These are phyloP conservation scores for Ambrosia artemisiifolia DNA, from an alignment of 129 eudicot genomes.

Conservation along the genomic window DNA sequence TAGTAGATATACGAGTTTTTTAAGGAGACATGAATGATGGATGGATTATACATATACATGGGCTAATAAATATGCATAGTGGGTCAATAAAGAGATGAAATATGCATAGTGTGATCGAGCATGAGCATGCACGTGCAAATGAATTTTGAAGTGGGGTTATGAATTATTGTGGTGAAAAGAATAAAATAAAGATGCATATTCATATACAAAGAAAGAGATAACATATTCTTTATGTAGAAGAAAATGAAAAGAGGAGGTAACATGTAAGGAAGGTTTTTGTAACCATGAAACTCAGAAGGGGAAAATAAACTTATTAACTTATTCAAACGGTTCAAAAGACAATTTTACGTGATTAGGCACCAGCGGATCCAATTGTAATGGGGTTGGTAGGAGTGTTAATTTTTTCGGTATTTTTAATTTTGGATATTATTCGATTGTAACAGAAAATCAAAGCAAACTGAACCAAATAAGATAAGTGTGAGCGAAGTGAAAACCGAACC, in stretches of 20 bases:
- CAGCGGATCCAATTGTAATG: too few relatives aligned
- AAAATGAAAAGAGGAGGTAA: conserved; percentile 6
- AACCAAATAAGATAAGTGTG: too few relatives aligned
- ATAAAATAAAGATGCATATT: conserved; percentile 32
- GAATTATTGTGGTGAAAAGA: conserved; percentile 31
- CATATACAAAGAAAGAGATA: conserved; percentile 12
- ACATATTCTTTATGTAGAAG: conserved; percentile 11
- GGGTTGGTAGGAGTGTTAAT: too few relatives aligned
- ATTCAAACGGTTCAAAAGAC: too few relatives aligned
- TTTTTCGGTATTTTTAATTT: too few relatives aligned
- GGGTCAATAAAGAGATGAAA: too few relatives aligned
- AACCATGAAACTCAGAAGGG: background rate
- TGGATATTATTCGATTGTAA: too few relatives aligned
- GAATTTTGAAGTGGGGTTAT: conserved; percentile 22
- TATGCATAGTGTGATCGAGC: background rate
- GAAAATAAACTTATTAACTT: too few relatives aligned
- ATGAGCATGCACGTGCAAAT: conserved; percentile 17
- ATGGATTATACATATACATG: conserved; percentile 3
- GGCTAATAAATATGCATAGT: too few relatives aligned
- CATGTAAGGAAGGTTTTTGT: conserved; percentile 12
- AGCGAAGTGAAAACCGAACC: too few relatives aligned
- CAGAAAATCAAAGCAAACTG: too few relatives aligned
- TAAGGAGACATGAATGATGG: conserved; percentile 3
- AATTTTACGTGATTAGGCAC: too few relatives aligned
- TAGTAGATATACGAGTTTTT: background rate